Base-by-base conservation (phyloP, 164 flowering plant species). In the Aristolochia contorta region DNA sequence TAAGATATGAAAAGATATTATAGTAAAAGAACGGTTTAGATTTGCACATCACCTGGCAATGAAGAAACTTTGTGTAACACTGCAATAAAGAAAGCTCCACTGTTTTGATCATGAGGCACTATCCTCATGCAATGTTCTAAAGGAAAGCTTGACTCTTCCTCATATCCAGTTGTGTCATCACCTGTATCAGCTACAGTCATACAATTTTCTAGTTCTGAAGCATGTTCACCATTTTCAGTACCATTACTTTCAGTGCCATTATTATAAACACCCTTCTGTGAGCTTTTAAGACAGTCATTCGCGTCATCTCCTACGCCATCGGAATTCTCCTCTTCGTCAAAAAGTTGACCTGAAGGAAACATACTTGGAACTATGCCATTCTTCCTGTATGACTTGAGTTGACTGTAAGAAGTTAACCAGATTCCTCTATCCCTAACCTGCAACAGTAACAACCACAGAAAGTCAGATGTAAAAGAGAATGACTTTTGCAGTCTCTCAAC, bases 91-190 rank as follows among this genome's bases (percentile, higher is more conserved):
- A 94, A 91, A 53, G 99, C 97, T 66, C 97, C 99, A 60, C 76
- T 79, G 57, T 94, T 91, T 73, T 94, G 97, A 76, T 94, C 99
- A 77, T 91, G 97, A 62, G 99, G 99, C 66, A 87, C 60, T 77
- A 94, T 81, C 77, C 99, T 85, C 79, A 90, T 82, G 71, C 96
- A 88, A 22, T 79, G 86, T 66, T 86, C 95, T 27, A 94, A 70
- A 54, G 95, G 97, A 50, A 90, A 70, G 65, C 69, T 64, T 15
- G 89, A 90, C 74, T 93, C 98, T 64, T 68, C 82, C 20, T 64
- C 80, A 46, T 47, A 55, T 61, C 52, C 67, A 59, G 49, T 18
- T 12, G 1, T 37, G 43, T 22, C 30, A 22, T 24, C 30, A 0
- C 4, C 27, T 22, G 27, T 9, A 53, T 20, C 22, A 53, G 30